phyloP scores from a whole-genome alignment of 352 stramenopile genomes.

The Pythium plurisporium region DNA sequence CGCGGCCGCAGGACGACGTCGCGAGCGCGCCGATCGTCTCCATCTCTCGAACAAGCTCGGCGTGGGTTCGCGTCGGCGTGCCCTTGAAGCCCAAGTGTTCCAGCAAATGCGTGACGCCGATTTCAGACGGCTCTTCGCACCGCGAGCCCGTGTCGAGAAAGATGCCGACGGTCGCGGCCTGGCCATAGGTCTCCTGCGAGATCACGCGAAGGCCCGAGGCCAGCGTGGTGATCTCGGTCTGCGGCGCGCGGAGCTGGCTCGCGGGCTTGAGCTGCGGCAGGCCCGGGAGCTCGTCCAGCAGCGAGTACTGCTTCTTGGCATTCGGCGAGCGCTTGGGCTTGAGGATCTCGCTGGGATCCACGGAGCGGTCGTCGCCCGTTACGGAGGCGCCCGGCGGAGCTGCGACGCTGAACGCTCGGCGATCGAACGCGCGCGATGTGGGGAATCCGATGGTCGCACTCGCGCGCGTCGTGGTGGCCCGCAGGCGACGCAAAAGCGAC shows the following conservation, averaged over 20 bases:
- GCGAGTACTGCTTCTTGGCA: conserved; percentile 48
- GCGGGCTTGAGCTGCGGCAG: conserved; percentile 81
- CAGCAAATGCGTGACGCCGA: conserved; percentile 92
- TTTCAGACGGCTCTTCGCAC: conserved; percentile 65
- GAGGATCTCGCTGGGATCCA: conserved; percentile 41
- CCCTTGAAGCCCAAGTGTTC: conserved; percentile 96
- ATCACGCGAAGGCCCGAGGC: conserved; percentile 94
- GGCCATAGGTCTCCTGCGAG: conserved; percentile 95
- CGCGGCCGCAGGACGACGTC: conserved; percentile 88
- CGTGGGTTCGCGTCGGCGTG: conserved; percentile 78
- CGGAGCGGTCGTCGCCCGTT: conserved; percentile 1
- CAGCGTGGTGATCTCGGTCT: conserved; percentile 91
- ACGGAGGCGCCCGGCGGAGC: conserved; percentile 1
- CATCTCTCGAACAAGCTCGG: conserved; percentile 86
- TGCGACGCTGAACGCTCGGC: conserved; percentile 40
- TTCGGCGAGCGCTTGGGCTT: conserved; percentile 32
- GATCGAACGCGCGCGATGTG: background rate
- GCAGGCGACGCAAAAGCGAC: conserved; percentile 1
- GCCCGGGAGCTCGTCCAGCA: conserved; percentile 54
- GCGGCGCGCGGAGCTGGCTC: conserved; percentile 76
- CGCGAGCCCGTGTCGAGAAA: conserved; percentile 91
- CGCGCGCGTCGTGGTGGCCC: background rate
- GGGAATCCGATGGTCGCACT: background rate
- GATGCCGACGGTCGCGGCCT: conserved; percentile 93
- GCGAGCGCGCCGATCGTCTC: conserved; percentile 91